Evolutionary conservation across 139 green algal species (phyloP), one percentile per base, ranked within the genome.

Genomic region (Raphidocelis subcapitata): DNA sequence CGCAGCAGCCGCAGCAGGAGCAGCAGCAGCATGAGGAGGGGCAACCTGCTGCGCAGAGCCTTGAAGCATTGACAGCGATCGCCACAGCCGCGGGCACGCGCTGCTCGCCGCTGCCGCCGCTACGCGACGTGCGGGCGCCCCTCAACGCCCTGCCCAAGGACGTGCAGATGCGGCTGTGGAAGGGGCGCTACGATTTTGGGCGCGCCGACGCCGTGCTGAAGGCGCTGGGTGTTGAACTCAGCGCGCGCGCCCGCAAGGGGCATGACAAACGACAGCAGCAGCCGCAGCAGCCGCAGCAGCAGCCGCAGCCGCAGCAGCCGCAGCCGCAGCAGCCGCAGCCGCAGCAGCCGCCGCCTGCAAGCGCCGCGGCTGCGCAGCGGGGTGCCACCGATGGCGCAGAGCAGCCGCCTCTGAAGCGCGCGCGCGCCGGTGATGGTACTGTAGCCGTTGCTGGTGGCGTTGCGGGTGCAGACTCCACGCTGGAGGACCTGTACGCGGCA

Each of bases 171-270:
- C 37, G 65, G 75, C 74, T 84, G 18, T 85, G 80, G 79, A 82
- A 82, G 63, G 54, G 67, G 56, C 79, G 52, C 35, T 94, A 93
- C 56, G 81, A 94, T 69, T 97, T 94, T 62, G 54, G 16, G 3
- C 41, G 33, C 5, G 78, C 91, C 0, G 90, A 96, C 72, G 69
- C 24, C 1, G 76, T 91, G 35, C 84, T 96, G 12, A 57, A 72
- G 0, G 44, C 26, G 8, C 54, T 94, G 62, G 85, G 86, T 26
- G 32, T 93, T 1, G 47, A 69, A 1, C 67, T 23, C 67, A 77
- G 56, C 67, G 73, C 66, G n/a, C 5, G 2, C 21, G 51, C 36
- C 32, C 56, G 54, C 72, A 56, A 8, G 55, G 2, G 55, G 49
- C 35, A 63, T 65, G 28, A 75, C 12, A 20, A 75, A 31, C 23